Evolutionary conservation across 441 rosid genomes (phyloP).

Genomic region (Gossypium gossypioides): DNA sequence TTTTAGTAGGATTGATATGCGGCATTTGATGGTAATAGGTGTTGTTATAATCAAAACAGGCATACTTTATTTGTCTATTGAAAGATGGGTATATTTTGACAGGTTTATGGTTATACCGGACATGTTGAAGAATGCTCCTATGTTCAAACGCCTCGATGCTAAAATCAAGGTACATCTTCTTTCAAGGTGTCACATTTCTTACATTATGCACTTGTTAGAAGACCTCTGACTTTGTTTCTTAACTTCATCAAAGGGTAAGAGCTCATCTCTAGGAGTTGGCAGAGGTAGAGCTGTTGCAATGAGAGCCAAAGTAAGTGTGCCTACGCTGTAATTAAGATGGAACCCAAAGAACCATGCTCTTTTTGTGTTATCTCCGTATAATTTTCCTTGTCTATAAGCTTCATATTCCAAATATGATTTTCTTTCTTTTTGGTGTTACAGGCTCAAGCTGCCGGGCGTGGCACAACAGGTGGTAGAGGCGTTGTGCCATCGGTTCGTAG

Average conservation of each 20-base stretch:
- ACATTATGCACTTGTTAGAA: background rate
- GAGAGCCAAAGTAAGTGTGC: constrained; percentile 78
- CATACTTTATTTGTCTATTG: background rate
- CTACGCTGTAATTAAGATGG: background rate
- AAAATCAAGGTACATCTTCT: constrained; percentile 62
- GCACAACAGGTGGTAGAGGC: constrained; percentile 63
- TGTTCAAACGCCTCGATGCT: constrained; percentile 92
- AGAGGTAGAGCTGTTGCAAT: constrained; percentile 94
- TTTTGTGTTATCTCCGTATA: background rate
- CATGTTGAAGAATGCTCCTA: constrained; percentile 95
- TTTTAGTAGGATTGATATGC: background rate
- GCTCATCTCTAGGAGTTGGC: constrained; percentile 90
- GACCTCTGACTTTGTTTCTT: constrained; percentile 1
- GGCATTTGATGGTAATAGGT: background rate
- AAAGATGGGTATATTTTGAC: constrained; percentile 11
- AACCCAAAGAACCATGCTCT: background rate
- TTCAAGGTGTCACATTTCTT: background rate
- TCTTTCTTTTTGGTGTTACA: constrained; percentile 14
- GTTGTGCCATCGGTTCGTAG: constrained; percentile 63
- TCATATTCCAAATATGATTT: constrained; percentile 1
- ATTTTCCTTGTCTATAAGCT: background rate
- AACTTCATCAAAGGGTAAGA: constrained; percentile 66
- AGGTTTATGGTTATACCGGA: constrained; percentile 99
- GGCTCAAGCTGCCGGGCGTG: constrained; percentile 78
- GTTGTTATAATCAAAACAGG: background rate